phyloP scores from a whole-genome alignment of 805 yeast species.

The Yamadazyma scolyti region DNA sequence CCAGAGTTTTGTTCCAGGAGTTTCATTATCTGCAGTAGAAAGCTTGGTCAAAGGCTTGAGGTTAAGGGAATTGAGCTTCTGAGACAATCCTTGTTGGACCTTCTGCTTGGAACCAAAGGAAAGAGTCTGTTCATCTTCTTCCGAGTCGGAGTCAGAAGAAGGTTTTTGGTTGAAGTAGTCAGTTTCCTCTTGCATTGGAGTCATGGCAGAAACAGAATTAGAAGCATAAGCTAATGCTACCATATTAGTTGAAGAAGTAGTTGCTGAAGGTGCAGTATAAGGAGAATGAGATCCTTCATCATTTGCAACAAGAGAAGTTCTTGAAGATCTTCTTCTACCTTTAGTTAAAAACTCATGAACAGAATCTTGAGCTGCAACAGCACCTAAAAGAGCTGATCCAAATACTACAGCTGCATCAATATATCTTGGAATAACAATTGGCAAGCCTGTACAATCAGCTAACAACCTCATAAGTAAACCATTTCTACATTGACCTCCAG shows the following conservation, averaged over 20 bases:
- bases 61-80: constrained; percentile 34
- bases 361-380: constrained; percentile 78
- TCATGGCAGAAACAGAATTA: constrained; percentile 27
- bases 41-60: constrained; percentile 38
- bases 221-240: constrained; percentile 44
- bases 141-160: constrained; percentile 22
- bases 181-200: constrained; percentile 33
- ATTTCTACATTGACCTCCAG: constrained; percentile 97
- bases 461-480: constrained; percentile 82
- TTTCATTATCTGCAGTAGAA: constrained; percentile 14
- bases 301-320: constrained; percentile 20
- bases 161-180: constrained; percentile 38
- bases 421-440: constrained; percentile 88
- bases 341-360: constrained; percentile 35
- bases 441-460: constrained; percentile 90
- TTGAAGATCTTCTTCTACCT: constrained; percentile 35
- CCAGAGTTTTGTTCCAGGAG: constrained; percentile 72
- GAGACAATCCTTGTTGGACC: constrained; percentile 50
- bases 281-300: constrained; percentile 51
- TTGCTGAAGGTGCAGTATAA: constrained; percentile 78
- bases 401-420: constrained; percentile 97
- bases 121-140: constrained; percentile 47
- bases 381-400: constrained; percentile 93
- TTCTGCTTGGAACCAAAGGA: constrained; percentile 59
- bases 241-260: constrained; percentile 60